Base-by-base conservation (phyloP, 441 rosid genomes). In the Adansonia gregorii region DNA sequence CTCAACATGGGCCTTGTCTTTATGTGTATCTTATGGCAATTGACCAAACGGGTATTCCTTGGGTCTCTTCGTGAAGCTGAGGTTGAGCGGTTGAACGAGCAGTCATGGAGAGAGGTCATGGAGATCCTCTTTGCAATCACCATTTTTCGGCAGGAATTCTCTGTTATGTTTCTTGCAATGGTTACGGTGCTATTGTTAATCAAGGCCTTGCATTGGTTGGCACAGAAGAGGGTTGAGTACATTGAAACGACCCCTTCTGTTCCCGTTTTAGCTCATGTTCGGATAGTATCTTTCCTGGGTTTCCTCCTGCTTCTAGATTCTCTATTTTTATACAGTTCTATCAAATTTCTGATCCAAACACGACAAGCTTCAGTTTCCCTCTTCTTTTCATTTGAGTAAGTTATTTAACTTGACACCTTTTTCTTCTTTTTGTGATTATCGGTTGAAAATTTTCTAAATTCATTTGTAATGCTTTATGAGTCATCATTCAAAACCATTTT, bases 301-400 rank as follows among this genome's bases (percentile, higher is more conserved):
- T 94, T 94, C 68, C 97, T 96, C 19, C 89, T 96, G 39, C 89
- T 96, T 68, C 79, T 96, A 43, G 99, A 96, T 82, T 75, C 82
- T 72, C 69, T 93, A 49, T 96, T 94, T 83, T 78, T 96, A 81
- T 96, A 93, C 81, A 90, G 84, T 69, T 89, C 94, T 6, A 27
- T 91, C n/a, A 87, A 88, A 75, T 90, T 83, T 75, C 84, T 96
- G 83, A 70, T 96, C 64, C 92, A 85, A 82, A 87, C 98, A 0
- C 87, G 88, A 2, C 91, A 90, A 81, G 97, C 98, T 78, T 96
- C 99, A 0, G 99, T 94, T 71, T 91, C 99, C 82, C 93, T 96
- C 79, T 92, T 94, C 89, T 94, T 96, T 84, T 88, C 99, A 0
- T 95, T 95, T 63, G 99, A 95, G 99, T 95, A 88, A 95, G 98